Conservation (phyloP, 331 rosid species). For the Cydonia oblonga region DNA sequence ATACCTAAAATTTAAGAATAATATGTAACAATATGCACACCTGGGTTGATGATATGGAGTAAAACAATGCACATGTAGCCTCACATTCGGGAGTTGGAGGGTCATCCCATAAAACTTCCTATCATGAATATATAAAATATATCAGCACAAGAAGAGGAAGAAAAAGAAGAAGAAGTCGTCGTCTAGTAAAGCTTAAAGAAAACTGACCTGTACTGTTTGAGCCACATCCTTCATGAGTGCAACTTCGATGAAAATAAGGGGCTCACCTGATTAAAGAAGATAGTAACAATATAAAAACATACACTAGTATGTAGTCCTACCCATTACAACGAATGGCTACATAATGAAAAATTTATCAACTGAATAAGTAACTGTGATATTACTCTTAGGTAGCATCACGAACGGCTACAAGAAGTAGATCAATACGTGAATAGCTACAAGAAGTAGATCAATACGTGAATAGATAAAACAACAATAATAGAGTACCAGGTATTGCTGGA, state of each 20-base stretch:
- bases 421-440: too few relatives aligned
- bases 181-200: background rate
- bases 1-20: background rate
- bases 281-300: background rate
- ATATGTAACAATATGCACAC: constrained; percentile 20
- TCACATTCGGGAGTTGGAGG: constrained; percentile 68
- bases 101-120: constrained; percentile 87
- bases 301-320: background rate
- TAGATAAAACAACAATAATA: background rate
- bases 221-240: constrained; percentile 75
- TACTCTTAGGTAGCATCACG: background rate
- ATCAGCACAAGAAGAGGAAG: background rate
- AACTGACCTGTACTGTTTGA: constrained; percentile 56
- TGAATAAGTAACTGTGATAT: background rate
- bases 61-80: constrained; percentile 77
- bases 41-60: constrained; percentile 90
- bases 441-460: background rate
- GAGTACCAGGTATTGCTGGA: constrained; percentile 68
- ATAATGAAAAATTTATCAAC: background rate
- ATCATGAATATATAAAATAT: constrained; percentile 7
- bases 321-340: background rate
- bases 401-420: too few relatives aligned
- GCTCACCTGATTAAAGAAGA: constrained; percentile 45
- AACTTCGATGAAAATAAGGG: constrained; percentile 85
- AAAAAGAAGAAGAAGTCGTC: background rate